These are phyloP conservation scores for Erodium texanum DNA, from an alignment of 441 rosid genomes.

Conservation along the genomic window DNA sequence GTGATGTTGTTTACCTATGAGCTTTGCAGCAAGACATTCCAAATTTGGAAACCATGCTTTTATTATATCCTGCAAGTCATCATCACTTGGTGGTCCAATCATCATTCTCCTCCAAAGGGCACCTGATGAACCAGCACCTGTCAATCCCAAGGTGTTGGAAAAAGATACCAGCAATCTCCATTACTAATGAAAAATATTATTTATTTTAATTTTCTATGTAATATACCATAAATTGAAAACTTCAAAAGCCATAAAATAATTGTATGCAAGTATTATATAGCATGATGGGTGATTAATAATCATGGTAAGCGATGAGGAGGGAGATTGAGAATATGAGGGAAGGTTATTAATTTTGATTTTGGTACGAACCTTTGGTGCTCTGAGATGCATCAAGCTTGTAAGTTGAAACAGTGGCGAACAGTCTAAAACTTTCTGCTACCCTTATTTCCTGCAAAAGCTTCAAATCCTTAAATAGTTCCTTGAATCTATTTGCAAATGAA, in stretches of 20 bases:
- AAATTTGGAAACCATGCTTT: slow-evolving; percentile 62
- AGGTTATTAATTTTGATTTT: not conserved
- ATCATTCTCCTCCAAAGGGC: slow-evolving; percentile 79
- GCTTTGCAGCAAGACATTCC: slow-evolving; percentile 51
- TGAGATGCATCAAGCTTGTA: slow-evolving; percentile 39
- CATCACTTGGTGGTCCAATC: slow-evolving; percentile 56
- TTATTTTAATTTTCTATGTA: not conserved
- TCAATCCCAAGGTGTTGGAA: slow-evolving; percentile 16
- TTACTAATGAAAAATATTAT: not conserved
- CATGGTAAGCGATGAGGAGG: not conserved
- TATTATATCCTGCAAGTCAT: slow-evolving; percentile 56
- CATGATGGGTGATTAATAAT: not conserved
- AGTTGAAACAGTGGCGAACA: slow-evolving; percentile 78
- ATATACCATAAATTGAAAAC: not conserved
- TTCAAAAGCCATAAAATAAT: not conserved
- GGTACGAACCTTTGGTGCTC: slow-evolving; percentile 45
- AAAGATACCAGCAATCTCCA: not conserved
- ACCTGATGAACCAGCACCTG: slow-evolving; percentile 63
- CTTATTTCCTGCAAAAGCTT: slow-evolving; percentile 60
- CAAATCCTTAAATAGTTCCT: slow-evolving; percentile 12
- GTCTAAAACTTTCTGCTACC: slow-evolving; percentile 69
- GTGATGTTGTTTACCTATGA: slow-evolving; percentile 49
- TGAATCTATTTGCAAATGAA: not conserved
- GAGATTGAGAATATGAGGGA: not conserved
- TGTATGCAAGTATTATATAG: not conserved